Base-by-base conservation (phyloP, 352 stramenopile species). In the Pythium aristosporum region DNA sequence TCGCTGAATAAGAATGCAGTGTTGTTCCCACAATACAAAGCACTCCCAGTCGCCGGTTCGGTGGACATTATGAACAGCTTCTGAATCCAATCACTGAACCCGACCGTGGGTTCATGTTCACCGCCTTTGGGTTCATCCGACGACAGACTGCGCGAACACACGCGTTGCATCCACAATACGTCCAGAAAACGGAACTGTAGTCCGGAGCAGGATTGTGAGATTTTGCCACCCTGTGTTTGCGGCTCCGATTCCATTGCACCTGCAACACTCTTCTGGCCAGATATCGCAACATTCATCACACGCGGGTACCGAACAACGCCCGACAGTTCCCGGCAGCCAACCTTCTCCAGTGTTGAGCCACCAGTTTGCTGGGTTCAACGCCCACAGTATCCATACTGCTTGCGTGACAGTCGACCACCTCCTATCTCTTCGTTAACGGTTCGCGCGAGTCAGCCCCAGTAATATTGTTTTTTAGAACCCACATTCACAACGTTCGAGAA, bases 11-110 rank as follows among this genome's bases (percentile, higher is more conserved):
- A 13, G 34, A 39, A 13, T 9, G 34, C 34, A 39, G 25, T 30
- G 25, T 30, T n/a, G n/a, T 30, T 30, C 25, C 25, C 25, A 30
- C 25, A 30, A 30, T 30, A 30, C 25, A 30, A 0, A 30, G 25
- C 25, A 30, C 25, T 5, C 25, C 25, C 25, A 30, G 25, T 30
- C 25, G 25, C 25, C 25, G 25, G 25, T 30, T 30, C 25, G 25
- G 25, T 5, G 25, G 3, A 30, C 5, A 30, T 30, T 30, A 30
- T 30, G 25, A 30, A 30, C 25, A 30, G 25, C 3, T 2, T 5
- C 25, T 30, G 54, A 43, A 50, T 61, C 54, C 54, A 51, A 39
- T 32, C 23, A 9, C 2, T 52, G 54, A 52, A 61, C 54, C 54
- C 54, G 41, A 12, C 41, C 13, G 10, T 61, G 54, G 54, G 54